Percentiles rank a stretch among this genome's conserved stretches.
Evolutionary conservation across 768 basidiomycete species (phyloP).

Genomic region (Lentinula raphanica): DNA sequence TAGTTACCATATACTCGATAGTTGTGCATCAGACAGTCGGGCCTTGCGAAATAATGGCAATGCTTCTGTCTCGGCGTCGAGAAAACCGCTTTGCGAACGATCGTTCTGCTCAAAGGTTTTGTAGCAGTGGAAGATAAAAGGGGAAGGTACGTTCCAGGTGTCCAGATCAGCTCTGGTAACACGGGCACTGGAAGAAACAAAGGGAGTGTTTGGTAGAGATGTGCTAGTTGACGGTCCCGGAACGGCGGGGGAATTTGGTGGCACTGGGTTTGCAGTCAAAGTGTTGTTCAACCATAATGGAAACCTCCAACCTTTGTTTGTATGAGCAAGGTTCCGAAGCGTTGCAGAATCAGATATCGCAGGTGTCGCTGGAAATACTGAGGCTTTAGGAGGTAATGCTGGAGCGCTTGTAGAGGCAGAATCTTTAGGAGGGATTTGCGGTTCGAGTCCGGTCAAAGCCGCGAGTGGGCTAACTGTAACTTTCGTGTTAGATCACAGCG

Average conservation of each 20-base stretch:
- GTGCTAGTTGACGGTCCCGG: not conserved
- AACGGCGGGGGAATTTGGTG: not conserved
- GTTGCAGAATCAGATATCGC: not conserved
- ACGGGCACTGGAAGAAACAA: not conserved
- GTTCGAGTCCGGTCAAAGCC: conserved; percentile 25
- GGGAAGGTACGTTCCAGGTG: not conserved
- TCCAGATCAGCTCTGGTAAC: not conserved
- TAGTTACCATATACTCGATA: conserved; percentile 7
- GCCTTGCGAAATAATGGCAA: conserved; percentile 4
- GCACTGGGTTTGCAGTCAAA: not conserved
- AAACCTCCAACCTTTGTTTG: conserved; percentile 64
- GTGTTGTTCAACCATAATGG: conserved; percentile 9
- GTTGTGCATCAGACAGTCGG: not conserved
- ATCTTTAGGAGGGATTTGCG: conserved; percentile 8
- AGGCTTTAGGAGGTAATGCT: not conserved
- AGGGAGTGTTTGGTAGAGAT: not conserved
- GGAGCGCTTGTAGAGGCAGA: conserved; percentile 20
- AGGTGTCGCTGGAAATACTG: not conserved
- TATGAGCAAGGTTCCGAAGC: conserved; percentile 22
- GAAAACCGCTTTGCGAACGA: not conserved
- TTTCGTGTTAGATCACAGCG: not conserved
- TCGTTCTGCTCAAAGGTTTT: not conserved
- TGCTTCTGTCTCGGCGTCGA: not conserved
- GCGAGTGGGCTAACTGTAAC: conserved; percentile 49
- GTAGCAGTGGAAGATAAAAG: not conserved